Percentiles rank a stretch among this genome's conserved stretches.
Evolutionary conservation across 352 stramenopile species (phyloP).

Genomic region (Phytophthora pistaciae): DNA sequence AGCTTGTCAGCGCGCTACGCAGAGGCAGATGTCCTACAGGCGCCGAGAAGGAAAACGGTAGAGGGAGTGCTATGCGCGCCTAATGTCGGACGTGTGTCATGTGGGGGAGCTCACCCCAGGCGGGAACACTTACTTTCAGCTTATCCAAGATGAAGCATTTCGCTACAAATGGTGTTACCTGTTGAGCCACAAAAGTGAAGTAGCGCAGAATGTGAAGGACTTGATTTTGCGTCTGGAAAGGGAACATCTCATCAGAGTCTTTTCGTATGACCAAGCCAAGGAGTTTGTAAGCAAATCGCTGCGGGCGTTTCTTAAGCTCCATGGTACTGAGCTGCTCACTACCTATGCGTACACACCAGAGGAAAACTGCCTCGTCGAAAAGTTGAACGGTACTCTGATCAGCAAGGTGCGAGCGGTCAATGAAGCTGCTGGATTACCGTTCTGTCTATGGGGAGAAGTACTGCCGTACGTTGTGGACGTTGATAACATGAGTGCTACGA

Average conservation of each 20-base stretch:
- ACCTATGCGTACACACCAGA: neutral
- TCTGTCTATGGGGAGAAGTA: conserved; percentile 5
- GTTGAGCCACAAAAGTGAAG: conserved; percentile 11
- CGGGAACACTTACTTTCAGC: conserved; percentile 1
- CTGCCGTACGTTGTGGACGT: conserved; percentile 13
- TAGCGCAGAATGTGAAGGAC: conserved; percentile 1
- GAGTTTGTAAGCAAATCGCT: conserved; percentile 4
- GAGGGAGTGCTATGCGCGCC: neutral
- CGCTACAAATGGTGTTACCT: conserved; percentile 16
- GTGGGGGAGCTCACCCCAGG: neutral
- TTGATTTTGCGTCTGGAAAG: neutral
- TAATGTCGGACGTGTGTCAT: conserved; percentile 4
- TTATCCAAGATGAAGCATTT: conserved; percentile 15
- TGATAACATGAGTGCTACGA: conserved; percentile 15
- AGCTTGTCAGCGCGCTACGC: neutral
- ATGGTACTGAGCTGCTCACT: neutral
- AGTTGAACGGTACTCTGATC: too few species aligned
- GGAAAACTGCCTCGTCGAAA: neutral
- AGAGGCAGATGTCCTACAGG: neutral
- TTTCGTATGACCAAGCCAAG: conserved; percentile 10
- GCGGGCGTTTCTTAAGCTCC: neutral
- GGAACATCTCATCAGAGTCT: neutral
- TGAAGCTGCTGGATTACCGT: conserved; percentile 1
- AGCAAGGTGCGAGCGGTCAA: too few species aligned
- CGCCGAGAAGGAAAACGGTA: neutral